Evolutionary conservation across 2,329 filamentous ascomycete genomes (phyloP).

Genomic region (Exophiala lecanii-corni): DNA sequence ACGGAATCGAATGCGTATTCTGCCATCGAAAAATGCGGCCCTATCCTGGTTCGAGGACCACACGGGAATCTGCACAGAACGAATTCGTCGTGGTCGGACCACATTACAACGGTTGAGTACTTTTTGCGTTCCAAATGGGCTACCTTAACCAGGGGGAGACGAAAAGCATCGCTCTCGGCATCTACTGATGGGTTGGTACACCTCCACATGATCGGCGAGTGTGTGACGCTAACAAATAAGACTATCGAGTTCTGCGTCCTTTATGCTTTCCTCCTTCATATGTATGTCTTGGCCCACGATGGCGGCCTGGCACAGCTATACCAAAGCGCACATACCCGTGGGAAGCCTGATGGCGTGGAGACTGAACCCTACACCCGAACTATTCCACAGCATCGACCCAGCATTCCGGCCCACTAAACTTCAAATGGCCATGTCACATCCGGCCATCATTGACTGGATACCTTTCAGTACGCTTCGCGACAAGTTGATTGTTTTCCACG

Average conservation of each 20-base stretch:
- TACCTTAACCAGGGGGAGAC: not conserved
- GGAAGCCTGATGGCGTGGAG: slow-evolving; percentile 13
- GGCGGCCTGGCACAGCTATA: slow-evolving; percentile 15
- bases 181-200: not conserved
- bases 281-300: slow-evolving; percentile 13
- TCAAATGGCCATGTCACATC: slow-evolving; percentile 5
- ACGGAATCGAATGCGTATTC: slow-evolving; percentile 2
- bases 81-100: slow-evolving; percentile 9
- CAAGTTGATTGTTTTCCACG: slow-evolving; percentile 15
- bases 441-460: slow-evolving; percentile 15
- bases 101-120: slow-evolving; percentile 8
- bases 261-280: slow-evolving; percentile 12
- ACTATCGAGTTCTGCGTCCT: slow-evolving; percentile 6
- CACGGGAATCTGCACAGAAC: slow-evolving; percentile 4
- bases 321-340: slow-evolving; percentile 6
- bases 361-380: slow-evolving; percentile 4
- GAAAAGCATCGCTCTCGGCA: not conserved
- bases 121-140: slow-evolving; percentile 7
- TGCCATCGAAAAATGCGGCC: not conserved
- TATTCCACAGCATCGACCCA: slow-evolving; percentile 5
- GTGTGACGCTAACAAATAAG: not conserved
- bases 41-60: slow-evolving; percentile 4
- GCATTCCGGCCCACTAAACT: slow-evolving; percentile 1
- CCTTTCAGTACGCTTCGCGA: slow-evolving; percentile 8
- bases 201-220: not conserved